These are phyloP conservation scores for Cucurbita ficifolia DNA, from an alignment of 306 rosid genomes.

Conservation along the genomic window DNA sequence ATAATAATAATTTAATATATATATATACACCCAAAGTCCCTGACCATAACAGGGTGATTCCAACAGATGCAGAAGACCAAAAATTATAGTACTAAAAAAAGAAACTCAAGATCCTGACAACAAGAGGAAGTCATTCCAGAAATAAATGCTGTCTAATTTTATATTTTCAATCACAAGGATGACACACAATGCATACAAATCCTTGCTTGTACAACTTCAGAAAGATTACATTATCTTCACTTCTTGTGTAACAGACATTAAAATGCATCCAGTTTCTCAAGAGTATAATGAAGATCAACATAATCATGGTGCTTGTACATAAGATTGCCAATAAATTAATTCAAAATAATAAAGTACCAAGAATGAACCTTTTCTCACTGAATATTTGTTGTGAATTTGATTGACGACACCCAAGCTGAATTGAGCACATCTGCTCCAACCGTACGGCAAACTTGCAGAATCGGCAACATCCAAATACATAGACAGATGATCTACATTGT, in stretches of 20 bases:
- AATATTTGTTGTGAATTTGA: slow-evolving; percentile 50
- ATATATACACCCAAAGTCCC: neutral
- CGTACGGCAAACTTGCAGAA: slow-evolving; percentile 60
- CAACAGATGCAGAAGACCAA: neutral
- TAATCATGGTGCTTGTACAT: neutral
- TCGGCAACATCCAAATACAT: slow-evolving; percentile 87
- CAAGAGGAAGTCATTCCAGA: neutral
- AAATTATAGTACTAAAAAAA: neutral
- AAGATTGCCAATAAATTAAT: neutral
- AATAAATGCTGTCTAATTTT: neutral
- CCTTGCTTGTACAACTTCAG: neutral
- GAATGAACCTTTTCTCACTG: slow-evolving; percentile 62
- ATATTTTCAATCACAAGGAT: neutral
- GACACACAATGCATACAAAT: neutral
- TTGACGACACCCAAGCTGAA: slow-evolving; percentile 68
- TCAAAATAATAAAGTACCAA: neutral
- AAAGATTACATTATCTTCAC: neutral
- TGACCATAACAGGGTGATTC: neutral
- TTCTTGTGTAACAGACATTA: neutral
- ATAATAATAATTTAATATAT: neutral
- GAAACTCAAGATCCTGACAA: neutral
- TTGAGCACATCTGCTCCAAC: slow-evolving; percentile 86
- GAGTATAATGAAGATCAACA: neutral
- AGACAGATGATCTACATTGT: slow-evolving; percentile 81
- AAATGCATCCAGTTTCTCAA: neutral